Evolutionary conservation across 805 yeast species (phyloP), one percentile per base, ranked within the genome.

Genomic region (Lipomyces sp.): DNA sequence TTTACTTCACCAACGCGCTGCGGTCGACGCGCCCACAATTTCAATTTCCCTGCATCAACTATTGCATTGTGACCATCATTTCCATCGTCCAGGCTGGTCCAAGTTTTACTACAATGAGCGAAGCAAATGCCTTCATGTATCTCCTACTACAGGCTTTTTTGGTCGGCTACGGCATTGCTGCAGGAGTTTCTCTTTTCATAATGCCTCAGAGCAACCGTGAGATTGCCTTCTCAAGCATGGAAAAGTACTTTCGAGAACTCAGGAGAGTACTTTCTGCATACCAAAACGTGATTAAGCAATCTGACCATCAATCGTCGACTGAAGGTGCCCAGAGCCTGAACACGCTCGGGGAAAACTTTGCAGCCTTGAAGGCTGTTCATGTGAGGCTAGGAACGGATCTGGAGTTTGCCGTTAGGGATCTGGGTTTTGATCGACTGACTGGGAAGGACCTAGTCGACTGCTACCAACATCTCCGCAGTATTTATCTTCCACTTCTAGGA

Each of bases 91-190:
- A n/a, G n/a, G n/a, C n/a, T n/a, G n/a, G n/a, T n/a, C n/a, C n/a
- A n/a, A n/a, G n/a, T n/a, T n/a, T n/a, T n/a, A n/a, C n/a, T n/a
- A n/a, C n/a, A n/a, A 34, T 34, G 35, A 34, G 45, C n/a, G 45
- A 39, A 39, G 45, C 45, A 39, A 39, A 39, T n/a, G 45, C 45
- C 45, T 39, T 39, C 45, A 39, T 39, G 45, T 39, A 39, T n/a
- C 45, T 39, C 45, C 45, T 39, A 39, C 45, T 39, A 39, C 45
- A 39, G 15, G 45, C 45, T 10, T 39, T 39, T 39, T 10, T 39
- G n/a, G 45, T 39, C 45, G 45, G 45, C 11, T 39, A 39, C 15
- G 45, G 45, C 45, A 39, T 39, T n/a, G 45, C 45, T 7, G 45
- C 45, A 39, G 45, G 45, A 39, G 45, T 39, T 10, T 39, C 45